Evolutionary conservation across 441 rosid genomes (phyloP).

Genomic region (Eruca vesicaria): DNA sequence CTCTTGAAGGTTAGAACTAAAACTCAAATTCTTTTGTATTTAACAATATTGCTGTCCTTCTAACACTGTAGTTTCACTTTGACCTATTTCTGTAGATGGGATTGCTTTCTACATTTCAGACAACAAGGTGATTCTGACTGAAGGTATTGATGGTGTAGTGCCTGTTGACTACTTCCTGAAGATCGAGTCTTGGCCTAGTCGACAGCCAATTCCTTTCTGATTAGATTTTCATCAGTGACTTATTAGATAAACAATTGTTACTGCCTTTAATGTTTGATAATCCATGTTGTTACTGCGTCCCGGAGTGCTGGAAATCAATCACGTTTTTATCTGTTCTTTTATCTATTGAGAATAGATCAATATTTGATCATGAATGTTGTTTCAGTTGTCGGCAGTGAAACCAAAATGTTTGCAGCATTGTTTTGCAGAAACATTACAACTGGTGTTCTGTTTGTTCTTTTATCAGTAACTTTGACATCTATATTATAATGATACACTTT

Average conservation of each 20-base stretch:
- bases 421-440: too few species aligned
- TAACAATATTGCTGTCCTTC: not conserved
- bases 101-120: conserved; percentile 84
- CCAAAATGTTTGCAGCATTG: too few species aligned
- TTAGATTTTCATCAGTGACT: not conserved
- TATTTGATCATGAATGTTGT: too few species aligned
- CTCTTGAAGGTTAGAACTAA: conserved; percentile 53
- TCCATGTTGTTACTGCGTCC: not conserved
- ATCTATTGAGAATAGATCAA: too few species aligned
- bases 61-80: not conserved
- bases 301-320: not conserved
- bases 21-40: not conserved
- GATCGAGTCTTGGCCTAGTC: conserved; percentile 81
- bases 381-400: too few species aligned
- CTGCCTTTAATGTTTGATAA: not conserved
- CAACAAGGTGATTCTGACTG: conserved; percentile 77
- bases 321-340: not conserved
- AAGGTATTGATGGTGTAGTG: conserved; percentile 81
- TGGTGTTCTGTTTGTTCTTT: too few species aligned
- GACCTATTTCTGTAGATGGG: conserved; percentile 50
- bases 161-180: conserved; percentile 66
- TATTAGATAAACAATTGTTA: not conserved
- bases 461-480: too few species aligned
- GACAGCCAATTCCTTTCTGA: conserved; percentile 45
- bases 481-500: too few species aligned